A percentile compares a stretch with the other conserved stretches of the same genome.
Evolutionary conservation across 495 filamentous ascomycete genomes (phyloP).

Genomic region (Venustampulla echinocandica): DNA sequence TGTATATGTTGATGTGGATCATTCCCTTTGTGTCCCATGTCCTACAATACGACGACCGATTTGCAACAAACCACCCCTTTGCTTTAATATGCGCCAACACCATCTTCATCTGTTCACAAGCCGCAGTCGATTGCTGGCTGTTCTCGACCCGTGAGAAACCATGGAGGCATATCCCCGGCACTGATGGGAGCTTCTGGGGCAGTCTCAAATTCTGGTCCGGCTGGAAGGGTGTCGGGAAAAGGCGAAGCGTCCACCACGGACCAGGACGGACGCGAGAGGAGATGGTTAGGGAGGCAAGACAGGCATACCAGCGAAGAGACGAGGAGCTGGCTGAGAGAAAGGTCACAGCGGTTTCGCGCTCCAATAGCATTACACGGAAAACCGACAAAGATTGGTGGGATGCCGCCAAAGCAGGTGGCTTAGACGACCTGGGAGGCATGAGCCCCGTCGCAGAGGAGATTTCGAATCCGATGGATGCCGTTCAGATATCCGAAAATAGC

Average conservation of each 20-base stretch:
- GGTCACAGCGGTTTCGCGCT: neutral
- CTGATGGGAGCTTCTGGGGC: slow-evolving; percentile 33
- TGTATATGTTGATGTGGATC: slow-evolving; percentile 66
- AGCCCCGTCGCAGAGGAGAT: slow-evolving; percentile 19
- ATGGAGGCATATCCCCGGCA: slow-evolving; percentile 50
- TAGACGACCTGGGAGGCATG: slow-evolving; percentile 10
- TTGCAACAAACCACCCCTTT: slow-evolving; percentile 39
- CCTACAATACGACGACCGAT: slow-evolving; percentile 47
- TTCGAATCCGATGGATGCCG: slow-evolving; percentile 14
- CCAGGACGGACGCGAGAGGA: slow-evolving; percentile 31
- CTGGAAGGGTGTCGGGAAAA: slow-evolving; percentile 26
- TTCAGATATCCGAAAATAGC: neutral
- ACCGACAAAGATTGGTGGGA: slow-evolving; percentile 23
- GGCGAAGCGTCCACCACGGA: slow-evolving; percentile 12
- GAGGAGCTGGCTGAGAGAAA: slow-evolving; percentile 28
- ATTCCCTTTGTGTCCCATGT: slow-evolving; percentile 58
- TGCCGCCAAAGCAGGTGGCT: slow-evolving; percentile 3
- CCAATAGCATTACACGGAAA: neutral
- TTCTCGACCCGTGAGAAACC: slow-evolving; percentile 60
- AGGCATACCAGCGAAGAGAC: slow-evolving; percentile 34
- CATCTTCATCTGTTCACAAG: slow-evolving; percentile 45
- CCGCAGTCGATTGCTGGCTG: slow-evolving; percentile 55
- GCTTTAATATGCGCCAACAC: slow-evolving; percentile 46
- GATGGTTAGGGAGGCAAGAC: slow-evolving; percentile 34
- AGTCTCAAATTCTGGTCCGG: slow-evolving; percentile 35